These are phyloP conservation scores for Fusarium beomiforme DNA, from an alignment of 2,329 filamentous ascomycete species.

Conservation along the genomic window DNA sequence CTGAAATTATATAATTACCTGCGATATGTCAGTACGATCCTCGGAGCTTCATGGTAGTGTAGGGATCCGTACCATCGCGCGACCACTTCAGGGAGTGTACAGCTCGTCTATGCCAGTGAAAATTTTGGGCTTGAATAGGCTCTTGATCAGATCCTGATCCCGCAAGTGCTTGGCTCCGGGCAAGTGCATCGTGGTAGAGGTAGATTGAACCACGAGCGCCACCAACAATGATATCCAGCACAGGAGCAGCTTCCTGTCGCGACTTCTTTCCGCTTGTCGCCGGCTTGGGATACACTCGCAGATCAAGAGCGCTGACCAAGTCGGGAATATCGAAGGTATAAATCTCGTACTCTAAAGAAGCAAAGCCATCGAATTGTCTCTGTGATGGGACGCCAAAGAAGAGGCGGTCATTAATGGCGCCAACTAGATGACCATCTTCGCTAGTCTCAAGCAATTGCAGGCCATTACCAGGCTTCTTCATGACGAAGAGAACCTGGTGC, in stretches of 20 bases:
- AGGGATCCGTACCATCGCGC: slow-evolving; percentile 72
- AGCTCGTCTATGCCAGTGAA: slow-evolving; percentile 91
- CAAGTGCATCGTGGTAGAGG: slow-evolving; percentile 80
- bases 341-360: slow-evolving; percentile 61
- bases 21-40: slow-evolving; percentile 44
- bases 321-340: slow-evolving; percentile 69
- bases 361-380: slow-evolving; percentile 33
- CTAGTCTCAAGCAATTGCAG: slow-evolving; percentile 58
- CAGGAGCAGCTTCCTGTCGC: slow-evolving; percentile 43
- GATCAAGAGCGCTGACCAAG: slow-evolving; percentile 73
- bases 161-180: slow-evolving; percentile 61
- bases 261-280: slow-evolving; percentile 36
- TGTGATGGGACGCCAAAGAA: slow-evolving; percentile 48
- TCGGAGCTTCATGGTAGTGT: neutral
- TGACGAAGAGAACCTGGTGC: slow-evolving; percentile 50
- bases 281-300: slow-evolving; percentile 55
- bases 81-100: slow-evolving; percentile 93
- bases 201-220: slow-evolving; percentile 80
- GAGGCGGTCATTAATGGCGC: slow-evolving; percentile 51
- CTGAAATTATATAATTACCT: slow-evolving; percentile 95
- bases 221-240: slow-evolving; percentile 82
- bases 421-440: slow-evolving; percentile 65
- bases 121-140: slow-evolving; percentile 68
- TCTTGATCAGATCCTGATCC: slow-evolving; percentile 55
- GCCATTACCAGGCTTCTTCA: slow-evolving; percentile 49